Conservation (phyloP, 1,284 basidiomycete genomes). For the Leccinum pachyderme region DNA sequence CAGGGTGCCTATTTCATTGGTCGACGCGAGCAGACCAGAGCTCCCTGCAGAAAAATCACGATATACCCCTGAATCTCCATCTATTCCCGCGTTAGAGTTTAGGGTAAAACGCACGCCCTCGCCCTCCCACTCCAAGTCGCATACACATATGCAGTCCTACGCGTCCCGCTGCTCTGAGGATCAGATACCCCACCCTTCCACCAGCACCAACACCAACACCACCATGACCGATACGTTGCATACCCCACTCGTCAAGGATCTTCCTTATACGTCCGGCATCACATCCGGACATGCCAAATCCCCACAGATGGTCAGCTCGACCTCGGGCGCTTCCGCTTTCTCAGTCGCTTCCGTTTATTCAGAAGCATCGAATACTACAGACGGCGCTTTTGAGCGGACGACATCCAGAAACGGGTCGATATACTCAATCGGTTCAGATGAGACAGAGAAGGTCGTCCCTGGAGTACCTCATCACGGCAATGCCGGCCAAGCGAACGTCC, state of each 20-base stretch:
- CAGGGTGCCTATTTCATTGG: conserved; percentile 18
- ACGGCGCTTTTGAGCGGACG: conserved; percentile 5
- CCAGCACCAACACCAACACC: not conserved
- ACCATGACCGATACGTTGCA: conserved; percentile 5
- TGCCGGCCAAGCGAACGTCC: conserved; percentile 3
- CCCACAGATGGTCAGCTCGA: conserved; percentile 20
- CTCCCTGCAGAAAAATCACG: conserved; percentile 1
- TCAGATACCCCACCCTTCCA: conserved; percentile 1
- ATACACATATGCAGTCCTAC: conserved; percentile 14
- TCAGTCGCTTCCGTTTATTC: conserved; percentile 29
- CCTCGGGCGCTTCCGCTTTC: conserved; percentile 28
- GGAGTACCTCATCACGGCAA: conserved; percentile 12
- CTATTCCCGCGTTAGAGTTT: conserved; percentile 17
- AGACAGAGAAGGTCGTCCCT: conserved; percentile 20
- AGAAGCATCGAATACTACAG: conserved; percentile 29
- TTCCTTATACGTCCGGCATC: not conserved
- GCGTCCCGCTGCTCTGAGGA: conserved; percentile 19
- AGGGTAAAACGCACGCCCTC: conserved; percentile 22
- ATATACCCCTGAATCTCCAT: conserved; percentile 21
- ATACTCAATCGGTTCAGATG: conserved; percentile 13
- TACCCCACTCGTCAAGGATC: not conserved
- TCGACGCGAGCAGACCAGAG: conserved; percentile 8
- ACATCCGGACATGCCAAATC: conserved; percentile 20
- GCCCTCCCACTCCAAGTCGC: conserved; percentile 14
- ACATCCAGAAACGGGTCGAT: conserved; percentile 18